A percentile compares a stretch with the other conserved stretches of the same genome.
Conservation (phyloP, 176 grass and related monocot genomes). For the Luzula sylvatica region DNA sequence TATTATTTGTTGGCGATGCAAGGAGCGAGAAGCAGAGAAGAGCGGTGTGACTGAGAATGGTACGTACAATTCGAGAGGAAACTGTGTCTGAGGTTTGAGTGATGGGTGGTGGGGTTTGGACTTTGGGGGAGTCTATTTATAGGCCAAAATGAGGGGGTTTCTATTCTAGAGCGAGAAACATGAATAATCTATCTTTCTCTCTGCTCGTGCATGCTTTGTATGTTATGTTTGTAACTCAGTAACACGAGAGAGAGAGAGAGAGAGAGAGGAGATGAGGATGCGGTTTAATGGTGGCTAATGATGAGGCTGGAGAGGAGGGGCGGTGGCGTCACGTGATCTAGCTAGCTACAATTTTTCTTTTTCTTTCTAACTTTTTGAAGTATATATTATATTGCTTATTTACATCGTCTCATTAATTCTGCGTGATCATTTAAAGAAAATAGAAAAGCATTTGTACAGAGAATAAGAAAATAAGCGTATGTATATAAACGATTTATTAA, state of each 20-base stretch:
- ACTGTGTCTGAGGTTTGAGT: slow-evolving; percentile 1
- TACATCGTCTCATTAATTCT: neutral
- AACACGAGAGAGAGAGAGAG: slow-evolving; percentile 10
- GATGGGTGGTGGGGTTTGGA: slow-evolving; percentile 26
- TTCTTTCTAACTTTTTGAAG: neutral
- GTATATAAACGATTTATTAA: neutral
- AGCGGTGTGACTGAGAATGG: slow-evolving; percentile 8
- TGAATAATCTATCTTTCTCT: slow-evolving; percentile 1
- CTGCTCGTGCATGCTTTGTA: slow-evolving; percentile 4
- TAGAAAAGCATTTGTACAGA: no score
- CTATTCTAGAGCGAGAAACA: slow-evolving; percentile 4
- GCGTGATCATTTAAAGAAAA: no score
- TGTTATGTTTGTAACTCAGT: slow-evolving; percentile 13
- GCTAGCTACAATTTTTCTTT: slow-evolving; percentile 2
- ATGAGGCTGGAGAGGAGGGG: slow-evolving; percentile 30
- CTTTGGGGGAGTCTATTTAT: slow-evolving; percentile 81
- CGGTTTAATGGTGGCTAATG: slow-evolving; percentile 78
- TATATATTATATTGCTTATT: neutral
- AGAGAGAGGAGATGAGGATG: slow-evolving; percentile 2
- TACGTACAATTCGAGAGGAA: neutral
- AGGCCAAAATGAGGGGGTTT: slow-evolving; percentile 17
- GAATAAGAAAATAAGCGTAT: neutral
- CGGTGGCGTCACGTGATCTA: slow-evolving; percentile 53
- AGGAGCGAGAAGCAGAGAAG: slow-evolving; percentile 13
- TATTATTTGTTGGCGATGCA: slow-evolving; percentile 15